Base-by-base conservation (phyloP, 176 grass and related monocot genomes). In the Alopecurus myosuroides region DNA sequence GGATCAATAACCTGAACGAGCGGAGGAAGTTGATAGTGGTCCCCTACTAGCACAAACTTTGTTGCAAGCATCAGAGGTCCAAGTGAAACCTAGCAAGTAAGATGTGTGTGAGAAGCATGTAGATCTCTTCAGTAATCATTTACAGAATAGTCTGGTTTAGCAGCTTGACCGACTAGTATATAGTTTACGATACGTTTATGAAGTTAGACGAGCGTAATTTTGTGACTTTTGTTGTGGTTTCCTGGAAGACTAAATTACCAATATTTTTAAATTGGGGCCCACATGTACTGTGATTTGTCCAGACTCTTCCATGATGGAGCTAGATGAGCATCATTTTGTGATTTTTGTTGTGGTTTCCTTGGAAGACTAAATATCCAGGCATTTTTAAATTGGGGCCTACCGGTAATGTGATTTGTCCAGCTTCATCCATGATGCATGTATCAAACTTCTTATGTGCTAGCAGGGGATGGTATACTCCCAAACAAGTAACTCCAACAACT, bases 401-500 rank as follows among this genome's bases (percentile, higher is more conserved):
- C 57, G 96, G 96, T 51, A 98, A 76, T 81, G 96, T 98, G 56
- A 94, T 98, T 90, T 98, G 96, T n/a, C 96, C 96, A 58, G 93
- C 96, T 87, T 98, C 96, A 84, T 98, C 96, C 91, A 95, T 95
- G 79, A 98, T 98, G 76, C 96, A 98, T 60, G 94, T 91, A 58
- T 98, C 96, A 40, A 98, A 98, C 78, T 95, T 98, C 84, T 98
- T 98, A 81, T 94, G 92, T 60, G 84, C 79, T 70, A 98, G 78
- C 46, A 98, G 89, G 36, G 96, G 91, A 82, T 98, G 91, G 41
- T 94, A 95, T 76, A 98, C 87, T 90, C 92, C 96, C 82, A 98
- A 92, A 77, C 96, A 95, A 76, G 96, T 98, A 63, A 89, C 96
- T 64, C 96, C 96, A 88, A 98, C 96, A 86, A 98, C 92, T 52